Evolutionary conservation across 192 early-diverging fungal species (phyloP), one percentile per base, ranked within the genome.

Genomic region (Jimgerdemannia flammicorona): DNA sequence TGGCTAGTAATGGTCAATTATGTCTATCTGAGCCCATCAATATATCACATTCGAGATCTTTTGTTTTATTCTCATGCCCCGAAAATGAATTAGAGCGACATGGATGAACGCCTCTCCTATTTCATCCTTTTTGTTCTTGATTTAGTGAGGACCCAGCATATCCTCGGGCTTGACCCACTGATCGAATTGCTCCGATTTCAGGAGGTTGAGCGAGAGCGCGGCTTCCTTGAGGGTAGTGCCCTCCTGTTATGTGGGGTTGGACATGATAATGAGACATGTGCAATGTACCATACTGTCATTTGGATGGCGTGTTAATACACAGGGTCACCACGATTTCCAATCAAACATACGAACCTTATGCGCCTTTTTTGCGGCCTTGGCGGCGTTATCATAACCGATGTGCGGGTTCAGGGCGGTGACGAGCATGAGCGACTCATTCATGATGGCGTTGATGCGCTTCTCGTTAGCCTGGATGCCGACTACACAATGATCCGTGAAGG

Each of bases 341-440:
- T 86, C 54, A 88, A 67, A 89, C 88, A 76, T 93, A 94, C 49
- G 49, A 54, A 54, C 49, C 85, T 96, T 96, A 88, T 96, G 94
- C 42, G 97, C 96, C 87, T 97, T 97, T 90, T 99, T 99, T 71
- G 98, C 97, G 44, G 91, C 92, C 77, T 95, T 91, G 69, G 98
- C 96, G 39, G 98, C 97, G 41, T 95, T 92, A 75, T 93, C 91
- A 71, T 93, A 93, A 74, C 84, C 98, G 86, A 99, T 98, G 79
- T 98, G 87, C 43, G 95, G 95, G 90, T 99, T 99, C 63, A 99
- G 88, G 19, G 98, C 97, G 71, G 98, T 99, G 68, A 99, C 98
- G 77, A 99, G 90, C 98, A 99, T 98, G 70, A 98, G 86, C 54
- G 91, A 95, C 85, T 98, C 93, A 71, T 98, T 89, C 85, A 98